Evolutionary conservation across 1,284 basidiomycete species (phyloP), one percentile per base, ranked within the genome.

Genomic region (Boletellus deceptivus): DNA sequence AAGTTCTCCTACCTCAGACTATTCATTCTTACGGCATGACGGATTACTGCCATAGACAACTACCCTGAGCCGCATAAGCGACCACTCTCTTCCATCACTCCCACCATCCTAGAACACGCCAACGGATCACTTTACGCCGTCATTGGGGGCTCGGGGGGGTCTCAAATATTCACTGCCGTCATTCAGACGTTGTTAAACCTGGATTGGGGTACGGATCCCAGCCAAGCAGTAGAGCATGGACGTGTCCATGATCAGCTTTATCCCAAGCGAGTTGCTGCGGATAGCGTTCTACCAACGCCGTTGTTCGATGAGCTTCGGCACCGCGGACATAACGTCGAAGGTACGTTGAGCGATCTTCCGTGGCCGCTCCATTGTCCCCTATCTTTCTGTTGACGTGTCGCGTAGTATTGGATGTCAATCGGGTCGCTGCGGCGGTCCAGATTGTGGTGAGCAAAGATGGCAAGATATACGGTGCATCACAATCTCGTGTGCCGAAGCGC

Each of bases 241-340:
- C 78, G 95, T n/a, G 66, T 97, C n/a, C 95, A 98, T 64, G 84
- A 97, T 64, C 96, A 98, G 67, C 74, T 97, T 25, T 86, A 86
- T 55, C 95, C 96, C 0, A 53, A 65, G 14, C 40, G 70, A 24
- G 76, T 91, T 5, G 80, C 86, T 13, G 77, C 81, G 27, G 93
- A 96, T 58, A 70, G 76, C 54, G 75, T 78, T 0, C 82, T 86
- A 59, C 79, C 84, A 3, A 49, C 61, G 25, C 63, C 76, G 24
- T 60, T 86, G 25, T 53, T 93, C 4, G 71, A 80, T 16, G 83
- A 68, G 3, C 73, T 97, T 25, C 64, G 70, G 42, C 62, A 65
- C 3, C 72, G 82, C 40, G 91, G 91, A 0, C 93, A 97, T 68
- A 83, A 86, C 50, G 70, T 93, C 29, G 80, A 79, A 31, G 74